These are phyloP conservation scores for Suhomyces panamericanus DNA, from an alignment of 1,139 yeast genomes.

Conservation along the genomic window DNA sequence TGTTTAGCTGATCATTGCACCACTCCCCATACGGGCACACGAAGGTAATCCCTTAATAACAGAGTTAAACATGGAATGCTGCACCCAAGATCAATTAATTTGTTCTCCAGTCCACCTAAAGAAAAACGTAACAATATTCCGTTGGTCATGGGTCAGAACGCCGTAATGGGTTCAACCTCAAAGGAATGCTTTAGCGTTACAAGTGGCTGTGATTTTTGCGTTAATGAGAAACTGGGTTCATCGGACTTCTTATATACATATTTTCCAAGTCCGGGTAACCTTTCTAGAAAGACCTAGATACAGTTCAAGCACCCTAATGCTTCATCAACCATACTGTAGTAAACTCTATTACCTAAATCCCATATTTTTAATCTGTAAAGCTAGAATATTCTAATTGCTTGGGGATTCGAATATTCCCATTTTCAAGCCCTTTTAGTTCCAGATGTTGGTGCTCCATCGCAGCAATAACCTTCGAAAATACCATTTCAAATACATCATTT, in stretches of 20 bases:
- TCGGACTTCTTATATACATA: conserved; percentile 11
- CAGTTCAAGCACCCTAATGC: neutral
- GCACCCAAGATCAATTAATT: conserved; percentile 79
- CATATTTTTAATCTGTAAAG: neutral
- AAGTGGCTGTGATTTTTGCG: conserved; percentile 73
- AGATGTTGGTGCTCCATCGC: conserved; percentile 4
- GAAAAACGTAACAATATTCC: conserved; percentile 52
- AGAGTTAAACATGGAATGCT: conserved; percentile 60
- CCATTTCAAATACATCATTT: conserved; percentile 30
- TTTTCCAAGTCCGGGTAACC: conserved; percentile 14
- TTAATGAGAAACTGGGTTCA: conserved; percentile 31
- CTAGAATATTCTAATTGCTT: neutral
- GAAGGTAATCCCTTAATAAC: conserved; percentile 71
- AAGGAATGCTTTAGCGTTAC: conserved; percentile 66
- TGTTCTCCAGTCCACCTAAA: conserved; percentile 64
- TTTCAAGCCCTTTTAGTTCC: neutral
- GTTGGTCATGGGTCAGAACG: conserved; percentile 78
- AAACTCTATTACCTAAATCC: too few species aligned
- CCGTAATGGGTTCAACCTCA: conserved; percentile 75
- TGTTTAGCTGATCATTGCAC: conserved; percentile 79
- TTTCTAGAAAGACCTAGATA: neutral
- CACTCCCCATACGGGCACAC: conserved; percentile 80
- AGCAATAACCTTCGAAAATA: conserved; percentile 20
- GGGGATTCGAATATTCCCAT: neutral
- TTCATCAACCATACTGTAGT: too few species aligned